phyloP scores from a whole-genome alignment of 2,329 filamentous ascomycete species.

The Trichoderma sp. region DNA sequence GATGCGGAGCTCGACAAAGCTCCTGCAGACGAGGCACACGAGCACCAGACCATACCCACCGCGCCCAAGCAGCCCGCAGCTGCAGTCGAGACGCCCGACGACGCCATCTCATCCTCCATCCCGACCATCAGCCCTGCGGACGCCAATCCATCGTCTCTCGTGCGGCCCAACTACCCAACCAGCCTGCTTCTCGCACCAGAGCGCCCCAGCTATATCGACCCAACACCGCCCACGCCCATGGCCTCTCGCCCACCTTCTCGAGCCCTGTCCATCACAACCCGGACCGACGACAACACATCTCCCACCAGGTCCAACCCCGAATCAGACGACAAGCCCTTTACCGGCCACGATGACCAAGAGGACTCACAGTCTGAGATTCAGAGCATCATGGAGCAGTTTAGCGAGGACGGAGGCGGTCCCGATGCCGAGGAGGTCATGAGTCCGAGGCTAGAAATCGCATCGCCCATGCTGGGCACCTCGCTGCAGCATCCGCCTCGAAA shows the following conservation, averaged over 20 bases:
- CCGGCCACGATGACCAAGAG: conserved; percentile 67
- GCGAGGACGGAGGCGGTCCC: conserved; percentile 71
- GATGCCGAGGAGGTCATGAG: conserved; percentile 89
- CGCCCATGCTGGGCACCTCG: conserved; percentile 70
- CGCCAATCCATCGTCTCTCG: conserved; percentile 37
- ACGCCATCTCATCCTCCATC: conserved; percentile 51
- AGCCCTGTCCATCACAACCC: conserved; percentile 58
- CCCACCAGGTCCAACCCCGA: conserved; percentile 58
- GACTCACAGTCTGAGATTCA: conserved; percentile 86
- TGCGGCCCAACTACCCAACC: conserved; percentile 33
- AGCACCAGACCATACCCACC: background rate
- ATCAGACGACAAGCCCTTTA: conserved; percentile 60
- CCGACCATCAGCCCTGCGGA: conserved; percentile 54
- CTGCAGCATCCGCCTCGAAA: conserved; percentile 77
- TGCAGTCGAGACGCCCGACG: conserved; percentile 26
- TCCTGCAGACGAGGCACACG: background rate
- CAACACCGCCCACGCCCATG: conserved; percentile 60
- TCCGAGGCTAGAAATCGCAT: conserved; percentile 79
- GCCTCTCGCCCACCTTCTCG: conserved; percentile 62
- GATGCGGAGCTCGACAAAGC: conserved; percentile 18
- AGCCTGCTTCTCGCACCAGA: conserved; percentile 54
- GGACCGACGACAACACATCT: conserved; percentile 50
- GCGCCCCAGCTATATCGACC: conserved; percentile 57
- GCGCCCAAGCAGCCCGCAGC: background rate
- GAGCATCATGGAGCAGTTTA: conserved; percentile 97